These are phyloP conservation scores for Shiraia bambusicola DNA, from an alignment of 2,329 filamentous ascomycete species.

Conservation along the genomic window DNA sequence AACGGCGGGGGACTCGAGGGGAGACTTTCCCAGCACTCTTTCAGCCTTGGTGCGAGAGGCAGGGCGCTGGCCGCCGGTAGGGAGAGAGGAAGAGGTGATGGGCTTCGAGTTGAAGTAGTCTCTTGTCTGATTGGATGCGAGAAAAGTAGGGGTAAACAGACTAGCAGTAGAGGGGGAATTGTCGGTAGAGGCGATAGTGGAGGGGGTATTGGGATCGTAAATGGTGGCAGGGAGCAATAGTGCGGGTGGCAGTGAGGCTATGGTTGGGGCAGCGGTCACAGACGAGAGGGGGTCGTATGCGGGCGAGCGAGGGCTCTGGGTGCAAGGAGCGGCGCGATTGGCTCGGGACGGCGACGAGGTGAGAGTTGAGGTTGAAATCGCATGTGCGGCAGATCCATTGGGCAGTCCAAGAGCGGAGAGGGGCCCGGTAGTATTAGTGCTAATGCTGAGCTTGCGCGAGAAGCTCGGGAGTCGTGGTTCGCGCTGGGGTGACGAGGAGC, in stretches of 20 bases:
- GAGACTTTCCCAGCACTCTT: conserved; percentile 33
- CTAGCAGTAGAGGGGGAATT: conserved; percentile 39
- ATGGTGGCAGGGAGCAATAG: conserved; percentile 39
- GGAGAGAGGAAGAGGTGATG: conserved; percentile 7
- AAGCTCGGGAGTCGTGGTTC: conserved; percentile 27
- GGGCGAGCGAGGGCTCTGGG: conserved; percentile 43
- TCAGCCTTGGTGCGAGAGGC: conserved; percentile 36
- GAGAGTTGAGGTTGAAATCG: conserved; percentile 33
- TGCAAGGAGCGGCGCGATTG: conserved; percentile 36
- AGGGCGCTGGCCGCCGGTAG: conserved; percentile 21
- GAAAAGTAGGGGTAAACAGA: conserved; percentile 36
- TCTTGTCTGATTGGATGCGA: conserved; percentile 23
- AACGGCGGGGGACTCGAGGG: conserved; percentile 40
- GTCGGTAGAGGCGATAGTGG: conserved; percentile 28
- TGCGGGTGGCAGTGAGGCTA: conserved; percentile 32
- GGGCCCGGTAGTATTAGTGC: conserved; percentile 34
- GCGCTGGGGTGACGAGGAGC: conserved; percentile 35
- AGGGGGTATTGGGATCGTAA: conserved; percentile 42
- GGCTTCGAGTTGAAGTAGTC: conserved; percentile 46
- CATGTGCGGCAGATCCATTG: conserved; percentile 40
- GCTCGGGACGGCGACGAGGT: conserved; percentile 28
- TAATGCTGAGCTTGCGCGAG: conserved; percentile 44
- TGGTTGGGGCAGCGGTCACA: conserved; percentile 37
- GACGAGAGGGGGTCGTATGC: conserved; percentile 30
- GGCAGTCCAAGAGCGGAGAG: conserved; percentile 35